Conservation (phyloP, 257 asterid species). For the Solanum appendiculatum region DNA sequence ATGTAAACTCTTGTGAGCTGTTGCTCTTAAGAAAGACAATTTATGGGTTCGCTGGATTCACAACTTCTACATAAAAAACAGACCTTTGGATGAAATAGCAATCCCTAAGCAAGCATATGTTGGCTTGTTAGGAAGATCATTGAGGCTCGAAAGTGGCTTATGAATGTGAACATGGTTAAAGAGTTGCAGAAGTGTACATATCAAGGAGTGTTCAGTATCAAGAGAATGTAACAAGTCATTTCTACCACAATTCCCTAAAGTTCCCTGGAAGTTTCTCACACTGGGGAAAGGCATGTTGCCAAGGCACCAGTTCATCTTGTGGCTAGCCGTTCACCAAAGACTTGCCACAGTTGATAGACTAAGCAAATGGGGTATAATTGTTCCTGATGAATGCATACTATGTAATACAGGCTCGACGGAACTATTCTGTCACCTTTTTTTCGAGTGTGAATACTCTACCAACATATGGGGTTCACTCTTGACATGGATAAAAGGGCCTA, state of each 20-base stretch:
- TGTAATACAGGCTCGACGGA: too few relatives aligned
- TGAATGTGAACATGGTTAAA: not conserved
- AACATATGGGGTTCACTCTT: too few relatives aligned
- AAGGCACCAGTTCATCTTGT: not conserved
- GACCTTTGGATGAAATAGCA: not conserved
- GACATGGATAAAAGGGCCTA: not conserved
- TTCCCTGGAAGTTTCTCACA: not conserved
- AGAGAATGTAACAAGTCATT: not conserved
- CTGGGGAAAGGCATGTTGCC: not conserved
- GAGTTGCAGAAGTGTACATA: not conserved
- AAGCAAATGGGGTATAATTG: not conserved
- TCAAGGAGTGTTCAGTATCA: not conserved
- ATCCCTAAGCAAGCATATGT: not conserved
- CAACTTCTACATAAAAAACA: not conserved
- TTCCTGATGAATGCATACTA: not conserved
- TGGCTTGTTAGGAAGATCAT: not conserved
- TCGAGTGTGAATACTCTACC: too few relatives aligned
- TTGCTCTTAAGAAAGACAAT: not conserved
- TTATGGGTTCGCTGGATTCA: not conserved
- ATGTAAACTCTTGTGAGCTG: fast-evolving
- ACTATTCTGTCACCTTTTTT: too few relatives aligned
- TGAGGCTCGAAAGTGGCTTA: not conserved
- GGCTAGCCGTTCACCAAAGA: too few relatives aligned
- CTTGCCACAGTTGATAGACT: not conserved
- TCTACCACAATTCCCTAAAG: not conserved